These are phyloP conservation scores for Spirogloea muscicola DNA, from an alignment of 139 green algal genomes.

Conservation along the genomic window DNA sequence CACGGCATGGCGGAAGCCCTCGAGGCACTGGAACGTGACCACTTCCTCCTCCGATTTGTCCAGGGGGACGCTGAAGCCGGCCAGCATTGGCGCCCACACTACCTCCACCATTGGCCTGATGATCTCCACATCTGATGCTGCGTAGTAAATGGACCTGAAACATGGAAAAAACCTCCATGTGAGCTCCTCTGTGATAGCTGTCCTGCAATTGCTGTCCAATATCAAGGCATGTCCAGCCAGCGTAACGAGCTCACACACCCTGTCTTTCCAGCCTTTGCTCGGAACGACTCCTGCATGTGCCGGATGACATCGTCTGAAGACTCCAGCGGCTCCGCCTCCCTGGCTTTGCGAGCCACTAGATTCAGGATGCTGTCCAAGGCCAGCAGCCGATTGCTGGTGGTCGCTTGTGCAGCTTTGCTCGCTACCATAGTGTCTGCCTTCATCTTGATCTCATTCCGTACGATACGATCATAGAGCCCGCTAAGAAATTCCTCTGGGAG, in stretches of 20 bases:
- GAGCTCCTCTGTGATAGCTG: background rate
- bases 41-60: constrained; percentile 47
- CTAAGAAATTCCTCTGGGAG: constrained; percentile 80
- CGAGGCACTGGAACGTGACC: constrained; percentile 66
- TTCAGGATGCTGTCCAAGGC: constrained; percentile 53
- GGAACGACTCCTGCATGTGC: constrained; percentile 47
- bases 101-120: constrained; percentile 87
- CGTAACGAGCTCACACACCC: constrained; percentile 1
- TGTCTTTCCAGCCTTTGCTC: constrained; percentile 30
- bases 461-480: constrained; percentile 91
- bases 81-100: constrained; percentile 88
- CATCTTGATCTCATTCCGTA: constrained; percentile 97
- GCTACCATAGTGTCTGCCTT: constrained; percentile 53
- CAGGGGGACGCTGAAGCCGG: constrained; percentile 66
- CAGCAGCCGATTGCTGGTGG: constrained; percentile 63
- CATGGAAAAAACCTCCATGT: background rate
- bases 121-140: constrained; percentile 41
- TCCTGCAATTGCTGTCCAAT: too few relatives aligned
- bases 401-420: background rate
- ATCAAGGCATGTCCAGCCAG: background rate
- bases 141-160: constrained; percentile 38
- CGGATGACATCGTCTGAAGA: constrained; percentile 45
- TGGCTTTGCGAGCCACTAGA: constrained; percentile 9
- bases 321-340: background rate
- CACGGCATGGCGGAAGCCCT: constrained; percentile 59